Base-by-base conservation (phyloP, 2,329 filamentous ascomycete species). In the Elsinoe necatrix region DNA sequence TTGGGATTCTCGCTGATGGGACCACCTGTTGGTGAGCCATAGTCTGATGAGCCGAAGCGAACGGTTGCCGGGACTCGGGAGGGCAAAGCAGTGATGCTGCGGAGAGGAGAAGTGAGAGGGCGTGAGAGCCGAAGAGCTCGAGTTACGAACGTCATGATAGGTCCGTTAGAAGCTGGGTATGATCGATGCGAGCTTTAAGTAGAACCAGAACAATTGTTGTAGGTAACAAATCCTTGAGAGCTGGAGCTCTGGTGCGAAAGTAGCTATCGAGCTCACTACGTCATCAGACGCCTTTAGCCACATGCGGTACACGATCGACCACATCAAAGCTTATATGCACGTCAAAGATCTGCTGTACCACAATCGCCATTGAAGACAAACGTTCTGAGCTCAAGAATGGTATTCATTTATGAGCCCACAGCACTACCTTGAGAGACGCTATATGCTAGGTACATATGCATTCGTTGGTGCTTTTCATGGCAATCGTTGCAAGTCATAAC, bases 21-120 rank as follows among this genome's bases (percentile, higher is more conserved):
- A 51, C 72, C 70, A 60, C 72, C 72, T 6, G 67, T 61, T 55
- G 71, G 73, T 21, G 67, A 70, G 61, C 74, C 73, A 61, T 75
- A 75, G 65, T 72, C 73, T 58, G 65, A 61, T 20, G 63, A 64
- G 23, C 71, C 71, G 59, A 69, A 67, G 57, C 69, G 70, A 31
- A 21, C 18, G 61, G 62, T 18, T 67, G 63, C 59, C 65, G 66
- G 55, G 65, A 61, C 20, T 65, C 63, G 42, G 61, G 60, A 14
- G 64, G 61, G 29, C 57, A 54, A 52, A 55, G 56, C 47, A 57
- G 57, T 56, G 43, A 51, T 42, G 50, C 31, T 45, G 41, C 60
- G 56, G 43, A 56, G 57, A 34, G 60, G 39, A 34, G 61, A 56
- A 42, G 54, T 48, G 21, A 58, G 51, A 23, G 59, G 55, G 34